Evolutionary conservation across 768 basidiomycete genomes (phyloP), one percentile per base, ranked within the genome.

Genomic region (Tylopilus vinaceipallidus): DNA sequence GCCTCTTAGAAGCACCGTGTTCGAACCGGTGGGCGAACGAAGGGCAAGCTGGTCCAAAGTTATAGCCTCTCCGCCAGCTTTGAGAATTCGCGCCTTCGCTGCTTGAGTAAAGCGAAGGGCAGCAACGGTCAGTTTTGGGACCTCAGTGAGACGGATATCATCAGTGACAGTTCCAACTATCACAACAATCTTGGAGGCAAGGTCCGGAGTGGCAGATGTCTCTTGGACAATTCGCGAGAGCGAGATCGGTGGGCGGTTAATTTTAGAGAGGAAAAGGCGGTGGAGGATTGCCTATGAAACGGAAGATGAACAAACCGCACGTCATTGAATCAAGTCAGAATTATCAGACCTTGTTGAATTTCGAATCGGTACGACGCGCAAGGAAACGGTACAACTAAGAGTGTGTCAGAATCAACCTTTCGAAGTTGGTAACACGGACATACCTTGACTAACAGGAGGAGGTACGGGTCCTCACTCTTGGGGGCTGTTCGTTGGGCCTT

Each of bases 391-490:
- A 99, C 58, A 98, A 84, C 95, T 99, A 63, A 7, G 52, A 13
- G 13, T 23, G 13, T 13, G 40, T 64, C 32, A 58, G 45, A 49
- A 45, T 49, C 24, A 17, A 17, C 17, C 6, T 36, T 48, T 50
- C 19, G 13, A 26, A 63, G 37, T 20, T 30, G 23, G 47, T 23
- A 47, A 45, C 37, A 35, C 64, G 41, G 30, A 23, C 73, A 53
- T 67, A 95, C 95, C 84, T 98, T 98, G 75, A 98, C 97, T 55
- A 99, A 86, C 65, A 98, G 82, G 64, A 97, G 85, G 63, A 99
- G 83, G 78, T 99, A 98, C 16, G 95, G 95, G 75, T 99, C 97
- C 88, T 98, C 92, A 72, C 92, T 95, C 80, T 91, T 91, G 71
- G 97, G 97, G 56, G 91, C 91, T 61, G 89, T 88, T 57, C 97